Percentiles rank a stretch among this genome's conserved stretches.
Evolutionary conservation across 129 eudicot genomes (phyloP).

Genomic region (Ambrosia trifida): DNA sequence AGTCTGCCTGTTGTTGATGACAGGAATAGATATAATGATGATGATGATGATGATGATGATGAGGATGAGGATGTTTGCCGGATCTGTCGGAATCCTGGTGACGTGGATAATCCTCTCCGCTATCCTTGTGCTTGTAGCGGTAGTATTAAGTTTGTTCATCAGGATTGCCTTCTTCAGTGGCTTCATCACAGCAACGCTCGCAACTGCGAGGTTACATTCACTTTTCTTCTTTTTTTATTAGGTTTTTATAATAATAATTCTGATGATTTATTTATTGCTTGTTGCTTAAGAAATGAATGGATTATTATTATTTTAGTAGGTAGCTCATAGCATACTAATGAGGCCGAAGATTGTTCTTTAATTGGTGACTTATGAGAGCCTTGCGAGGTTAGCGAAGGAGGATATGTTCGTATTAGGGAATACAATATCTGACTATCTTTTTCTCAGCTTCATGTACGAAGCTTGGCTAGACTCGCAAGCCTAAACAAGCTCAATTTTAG

Average conservation of each 20-base stretch:
- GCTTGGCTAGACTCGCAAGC: too few relatives aligned
- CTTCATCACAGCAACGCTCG: constrained; percentile 98
- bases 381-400: not conserved
- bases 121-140: constrained; percentile 99
- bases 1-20: constrained; percentile 7
- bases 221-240: not conserved
- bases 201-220: constrained; percentile 72
- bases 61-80: constrained; percentile 93
- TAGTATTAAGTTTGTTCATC: constrained; percentile 92
- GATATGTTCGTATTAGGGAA: constrained; percentile 7
- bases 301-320: not conserved
- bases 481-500: too few relatives aligned
- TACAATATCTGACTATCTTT: not conserved
- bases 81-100: constrained; percentile 91
- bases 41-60: constrained; percentile 65
- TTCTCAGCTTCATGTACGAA: too few relatives aligned
- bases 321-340: not conserved
- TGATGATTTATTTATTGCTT: not conserved
- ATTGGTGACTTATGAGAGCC: not conserved
- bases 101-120: constrained; percentile 81
- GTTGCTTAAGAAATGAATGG: not conserved
- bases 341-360: constrained; percentile 1
- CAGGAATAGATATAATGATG: constrained; percentile 47
- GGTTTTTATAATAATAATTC: not conserved
- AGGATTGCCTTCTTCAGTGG: constrained; percentile 98